Conservation (phyloP, 257 asterid species). For the Solanum dulcamara region DNA sequence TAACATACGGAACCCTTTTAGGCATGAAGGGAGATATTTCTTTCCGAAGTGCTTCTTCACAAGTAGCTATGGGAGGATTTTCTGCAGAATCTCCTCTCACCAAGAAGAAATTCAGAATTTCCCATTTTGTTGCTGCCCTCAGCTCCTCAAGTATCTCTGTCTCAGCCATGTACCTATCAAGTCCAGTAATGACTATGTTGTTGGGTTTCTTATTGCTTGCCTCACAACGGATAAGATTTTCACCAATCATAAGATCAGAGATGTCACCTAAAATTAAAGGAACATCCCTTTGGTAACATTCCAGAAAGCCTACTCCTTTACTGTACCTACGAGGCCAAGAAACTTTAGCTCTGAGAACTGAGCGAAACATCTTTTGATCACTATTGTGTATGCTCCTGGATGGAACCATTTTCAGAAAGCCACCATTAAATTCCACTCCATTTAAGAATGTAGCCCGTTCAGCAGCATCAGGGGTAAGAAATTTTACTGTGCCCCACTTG, state of each 20-base stretch:
- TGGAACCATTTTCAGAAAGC: conserved; percentile 46
- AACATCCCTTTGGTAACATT: conserved; percentile 55
- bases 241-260: conserved; percentile 32
- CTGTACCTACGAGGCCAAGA: conserved; percentile 85
- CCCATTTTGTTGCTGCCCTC: conserved; percentile 31
- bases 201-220: conserved; percentile 17
- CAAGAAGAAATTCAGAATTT: conserved; percentile 39
- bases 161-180: conserved; percentile 52
- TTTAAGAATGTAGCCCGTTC: conserved; percentile 35
- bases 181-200: conserved; percentile 35
- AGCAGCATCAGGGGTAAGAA: conserved; percentile 78
- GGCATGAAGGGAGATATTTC: conserved; percentile 81
- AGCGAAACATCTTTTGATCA: conserved; percentile 38
- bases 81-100: conserved; percentile 48
- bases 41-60: conserved; percentile 62
- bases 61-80: conserved; percentile 40
- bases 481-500: conserved; percentile 86
- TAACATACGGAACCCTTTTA: conserved; percentile 38
- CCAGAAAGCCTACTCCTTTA: conserved; percentile 65
- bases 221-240: conserved; percentile 23
- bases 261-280: conserved; percentile 37
- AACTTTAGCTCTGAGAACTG: conserved; percentile 59
- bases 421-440: conserved; percentile 35
- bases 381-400: conserved; percentile 30
- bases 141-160: conserved; percentile 39